Conservation (phyloP, 2,329 filamentous ascomycete species). For the Hypoxylon sp. region DNA sequence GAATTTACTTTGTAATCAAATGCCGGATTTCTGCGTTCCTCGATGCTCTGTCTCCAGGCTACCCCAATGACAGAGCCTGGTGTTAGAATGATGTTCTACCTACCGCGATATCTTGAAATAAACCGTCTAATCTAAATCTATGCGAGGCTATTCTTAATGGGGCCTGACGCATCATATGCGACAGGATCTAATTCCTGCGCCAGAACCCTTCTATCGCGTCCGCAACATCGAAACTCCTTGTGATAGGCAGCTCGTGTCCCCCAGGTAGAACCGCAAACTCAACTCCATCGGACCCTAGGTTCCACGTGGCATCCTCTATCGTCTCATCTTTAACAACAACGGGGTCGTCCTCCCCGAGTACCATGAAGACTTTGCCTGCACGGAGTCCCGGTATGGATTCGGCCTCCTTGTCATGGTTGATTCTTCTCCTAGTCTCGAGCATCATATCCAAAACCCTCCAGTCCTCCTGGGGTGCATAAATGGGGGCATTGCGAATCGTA, state of each 20-base stretch:
- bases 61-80: neutral
- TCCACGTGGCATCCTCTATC: conserved; percentile 70
- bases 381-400: conserved; percentile 54
- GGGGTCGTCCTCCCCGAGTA: conserved; percentile 76
- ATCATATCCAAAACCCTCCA: conserved; percentile 71
- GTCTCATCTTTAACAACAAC: conserved; percentile 77
- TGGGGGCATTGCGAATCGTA: conserved; percentile 77
- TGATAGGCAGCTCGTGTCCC: conserved; percentile 79
- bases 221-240: conserved; percentile 71
- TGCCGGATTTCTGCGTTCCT: neutral
- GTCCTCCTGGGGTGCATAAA: conserved; percentile 73
- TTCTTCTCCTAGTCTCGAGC: conserved; percentile 57
- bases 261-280: conserved; percentile 70
- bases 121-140: conserved; percentile 1
- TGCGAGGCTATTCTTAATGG: neutral
- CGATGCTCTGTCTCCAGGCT: neutral
- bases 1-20: neutral
- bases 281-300: conserved; percentile 70
- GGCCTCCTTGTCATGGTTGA: conserved; percentile 22
- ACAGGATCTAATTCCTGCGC: conserved; percentile 12
- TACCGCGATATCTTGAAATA: neutral
- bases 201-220: conserved; percentile 53
- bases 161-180: neutral
- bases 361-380: conserved; percentile 70
- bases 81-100: neutral